These are phyloP conservation scores for Hypericum androsaemum DNA, from an alignment of 345 rosid genomes.

Conservation along the genomic window DNA sequence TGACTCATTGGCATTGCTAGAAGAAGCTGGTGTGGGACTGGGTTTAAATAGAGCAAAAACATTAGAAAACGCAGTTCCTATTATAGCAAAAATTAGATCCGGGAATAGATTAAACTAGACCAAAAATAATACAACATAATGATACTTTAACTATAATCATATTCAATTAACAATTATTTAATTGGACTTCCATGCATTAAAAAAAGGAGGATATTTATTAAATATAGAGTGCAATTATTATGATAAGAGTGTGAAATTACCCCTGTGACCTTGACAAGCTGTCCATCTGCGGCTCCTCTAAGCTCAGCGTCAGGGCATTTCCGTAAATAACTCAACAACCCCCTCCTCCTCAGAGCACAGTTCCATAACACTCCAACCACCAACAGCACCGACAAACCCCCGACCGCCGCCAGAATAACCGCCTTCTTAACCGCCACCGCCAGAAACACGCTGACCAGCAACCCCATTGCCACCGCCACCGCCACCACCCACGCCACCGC, in stretches of 20 bases:
- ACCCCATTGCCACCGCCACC: conserved; percentile 47
- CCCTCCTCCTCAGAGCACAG: conserved; percentile 60
- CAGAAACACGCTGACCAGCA: conserved; percentile 65
- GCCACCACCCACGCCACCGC: conserved; percentile 62
- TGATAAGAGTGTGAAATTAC: conserved; percentile 24
- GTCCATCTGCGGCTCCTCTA: conserved; percentile 91
- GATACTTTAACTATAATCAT: no score
- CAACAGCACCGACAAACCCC: conserved; percentile 43
- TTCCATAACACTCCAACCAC: conserved; percentile 53
- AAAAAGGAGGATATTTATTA: no score
- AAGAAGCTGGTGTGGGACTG: no score
- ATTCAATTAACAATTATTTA: no score
- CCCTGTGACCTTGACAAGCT: conserved; percentile 88
- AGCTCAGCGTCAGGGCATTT: conserved; percentile 78
- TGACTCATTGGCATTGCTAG: no score
- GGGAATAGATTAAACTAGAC: no score
- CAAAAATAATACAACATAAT: no score
- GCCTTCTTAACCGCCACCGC: conserved; percentile 70
- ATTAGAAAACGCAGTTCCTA: no score
- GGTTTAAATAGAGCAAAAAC: no score
- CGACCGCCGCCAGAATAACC: conserved; percentile 55
- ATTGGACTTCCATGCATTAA: no score
- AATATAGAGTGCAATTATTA: not conserved
- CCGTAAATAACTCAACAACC: conserved; percentile 49
- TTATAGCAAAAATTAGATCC: no score